Evolutionary conservation across 495 filamentous ascomycete species (phyloP).

Genomic region (Chaetomium tenue): DNA sequence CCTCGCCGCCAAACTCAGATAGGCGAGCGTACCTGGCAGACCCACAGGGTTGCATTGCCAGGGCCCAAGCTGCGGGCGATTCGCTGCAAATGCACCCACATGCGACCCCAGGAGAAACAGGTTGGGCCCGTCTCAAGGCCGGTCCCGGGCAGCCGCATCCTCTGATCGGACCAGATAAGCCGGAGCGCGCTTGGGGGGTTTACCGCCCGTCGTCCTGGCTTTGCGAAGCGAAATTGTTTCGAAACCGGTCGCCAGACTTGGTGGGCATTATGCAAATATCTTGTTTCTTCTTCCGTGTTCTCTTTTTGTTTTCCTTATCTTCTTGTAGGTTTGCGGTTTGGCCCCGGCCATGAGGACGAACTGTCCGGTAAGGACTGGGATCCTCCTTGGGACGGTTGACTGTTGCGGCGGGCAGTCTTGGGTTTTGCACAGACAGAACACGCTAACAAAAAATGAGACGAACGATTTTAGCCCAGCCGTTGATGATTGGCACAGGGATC

Average conservation of each 20-base stretch:
- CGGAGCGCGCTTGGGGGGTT: constrained; percentile 7
- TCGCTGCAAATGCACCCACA: constrained; percentile 25
- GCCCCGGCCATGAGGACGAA: too few species aligned
- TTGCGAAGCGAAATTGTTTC: constrained; percentile 4
- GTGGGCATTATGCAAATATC: not conserved
- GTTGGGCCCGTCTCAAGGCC: constrained; percentile 10
- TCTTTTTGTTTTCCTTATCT: too few species aligned
- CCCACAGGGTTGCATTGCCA: constrained; percentile 23
- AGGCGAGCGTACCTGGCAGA: constrained; percentile 21
- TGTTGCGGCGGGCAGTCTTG: too few species aligned
- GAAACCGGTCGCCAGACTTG: not conserved
- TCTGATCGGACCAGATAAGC: not conserved
- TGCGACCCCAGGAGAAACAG: constrained; percentile 17
- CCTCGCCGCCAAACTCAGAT: constrained; percentile 29
- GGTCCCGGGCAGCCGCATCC: not conserved
- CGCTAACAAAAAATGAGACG: not conserved
- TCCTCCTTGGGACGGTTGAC: not conserved
- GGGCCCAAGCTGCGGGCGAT: constrained; percentile 27
- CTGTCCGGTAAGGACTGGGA: too few species aligned
- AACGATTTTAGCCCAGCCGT: constrained; percentile 5
- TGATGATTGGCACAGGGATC: constrained; percentile 7
- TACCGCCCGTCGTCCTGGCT: constrained; percentile 8
- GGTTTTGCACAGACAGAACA: not conserved
- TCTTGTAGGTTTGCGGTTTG: too few species aligned
- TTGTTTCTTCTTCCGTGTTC: too few species aligned